Conservation (phyloP, 495 filamentous ascomycete genomes). For the Trichoderma asperelloides region DNA sequence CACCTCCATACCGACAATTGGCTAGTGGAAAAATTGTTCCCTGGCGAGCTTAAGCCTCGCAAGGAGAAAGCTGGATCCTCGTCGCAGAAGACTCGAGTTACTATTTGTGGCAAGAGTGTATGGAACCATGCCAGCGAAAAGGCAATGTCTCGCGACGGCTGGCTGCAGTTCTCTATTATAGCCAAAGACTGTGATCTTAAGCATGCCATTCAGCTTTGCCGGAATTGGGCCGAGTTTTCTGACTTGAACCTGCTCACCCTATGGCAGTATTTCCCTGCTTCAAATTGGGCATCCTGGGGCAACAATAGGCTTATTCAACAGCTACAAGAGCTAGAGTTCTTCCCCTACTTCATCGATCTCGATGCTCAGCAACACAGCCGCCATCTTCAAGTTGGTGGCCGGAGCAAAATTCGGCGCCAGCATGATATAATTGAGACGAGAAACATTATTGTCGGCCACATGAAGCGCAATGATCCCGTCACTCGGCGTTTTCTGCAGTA, state of each 20-base stretch:
- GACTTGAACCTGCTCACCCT: conserved; percentile 37
- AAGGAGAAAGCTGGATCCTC: not conserved
- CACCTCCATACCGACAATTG: conserved; percentile 16
- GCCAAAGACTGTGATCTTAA: conserved; percentile 39
- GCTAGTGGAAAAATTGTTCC: conserved; percentile 13
- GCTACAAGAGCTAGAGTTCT: conserved; percentile 34
- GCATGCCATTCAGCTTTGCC: conserved; percentile 41
- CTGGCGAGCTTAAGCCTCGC: not conserved
- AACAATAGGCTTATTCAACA: conserved; percentile 30
- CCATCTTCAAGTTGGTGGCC: conserved; percentile 22
- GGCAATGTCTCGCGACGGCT: conserved; percentile 41
- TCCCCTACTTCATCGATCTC: conserved; percentile 32
- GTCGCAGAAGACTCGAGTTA: conserved; percentile 33
- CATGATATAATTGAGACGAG: conserved; percentile 33
- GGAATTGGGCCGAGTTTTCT: conserved; percentile 47
- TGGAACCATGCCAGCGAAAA: conserved; percentile 48
- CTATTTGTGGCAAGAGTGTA: conserved; percentile 41
- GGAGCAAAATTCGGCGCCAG: conserved; percentile 17
- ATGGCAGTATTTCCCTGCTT: conserved; percentile 42
- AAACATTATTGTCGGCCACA: conserved; percentile 42
- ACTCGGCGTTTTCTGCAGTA: conserved; percentile 46
- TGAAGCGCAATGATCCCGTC: conserved; percentile 40
- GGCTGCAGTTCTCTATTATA: conserved; percentile 47
- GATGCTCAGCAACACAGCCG: conserved; percentile 23
- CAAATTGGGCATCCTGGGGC: conserved; percentile 35